Conservation (phyloP, 2,329 filamentous ascomycete species). For the Clathrospora elynae region DNA sequence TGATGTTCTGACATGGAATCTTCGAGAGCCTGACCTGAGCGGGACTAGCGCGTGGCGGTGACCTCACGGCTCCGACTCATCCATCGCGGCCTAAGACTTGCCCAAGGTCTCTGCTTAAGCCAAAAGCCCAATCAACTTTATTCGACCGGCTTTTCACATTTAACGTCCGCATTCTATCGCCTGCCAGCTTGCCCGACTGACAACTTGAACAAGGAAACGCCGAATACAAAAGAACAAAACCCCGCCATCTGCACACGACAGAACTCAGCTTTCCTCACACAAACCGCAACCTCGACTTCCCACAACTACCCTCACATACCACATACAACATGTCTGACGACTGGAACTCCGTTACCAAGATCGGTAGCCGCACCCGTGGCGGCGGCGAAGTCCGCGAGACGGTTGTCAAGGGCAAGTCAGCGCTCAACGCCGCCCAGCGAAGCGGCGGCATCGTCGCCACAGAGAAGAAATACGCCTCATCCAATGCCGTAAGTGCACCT, state of each 20-base stretch:
- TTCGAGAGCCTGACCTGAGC: slow-evolving; percentile 24
- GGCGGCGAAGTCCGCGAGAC: slow-evolving; percentile 77
- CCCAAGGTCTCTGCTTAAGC: slow-evolving; percentile 19
- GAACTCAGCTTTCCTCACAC: slow-evolving; percentile 16
- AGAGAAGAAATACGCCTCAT: slow-evolving; percentile 86
- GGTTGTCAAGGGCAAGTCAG: slow-evolving; percentile 80
- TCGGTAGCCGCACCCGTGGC: slow-evolving; percentile 81
- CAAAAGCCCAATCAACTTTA: slow-evolving; percentile 13
- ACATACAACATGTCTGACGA: slow-evolving; percentile 68
- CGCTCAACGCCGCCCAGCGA: slow-evolving; percentile 88
- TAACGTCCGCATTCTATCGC: slow-evolving; percentile 2
- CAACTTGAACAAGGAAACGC: slow-evolving; percentile 15
- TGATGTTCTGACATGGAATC: slow-evolving; percentile 18
- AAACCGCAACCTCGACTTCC: slow-evolving; percentile 12
- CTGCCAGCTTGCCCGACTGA: slow-evolving; percentile 5
- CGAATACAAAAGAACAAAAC: slow-evolving; percentile 17
- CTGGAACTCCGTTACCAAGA: slow-evolving; percentile 90
- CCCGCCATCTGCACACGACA: slow-evolving; percentile 16
- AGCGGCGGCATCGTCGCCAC: slow-evolving; percentile 76
- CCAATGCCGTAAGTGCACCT: slow-evolving; percentile 72
- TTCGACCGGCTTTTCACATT: slow-evolving; percentile 6
- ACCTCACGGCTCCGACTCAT: slow-evolving; percentile 31
- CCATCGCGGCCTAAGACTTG: slow-evolving; percentile 20
- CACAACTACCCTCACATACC: slow-evolving; percentile 5
- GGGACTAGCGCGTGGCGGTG: slow-evolving; percentile 28